Percentiles rank a stretch among this genome's conserved stretches.
Evolutionary conservation across 495 filamentous ascomycete genomes (phyloP).

Genomic region (Penicillium cataractarum): DNA sequence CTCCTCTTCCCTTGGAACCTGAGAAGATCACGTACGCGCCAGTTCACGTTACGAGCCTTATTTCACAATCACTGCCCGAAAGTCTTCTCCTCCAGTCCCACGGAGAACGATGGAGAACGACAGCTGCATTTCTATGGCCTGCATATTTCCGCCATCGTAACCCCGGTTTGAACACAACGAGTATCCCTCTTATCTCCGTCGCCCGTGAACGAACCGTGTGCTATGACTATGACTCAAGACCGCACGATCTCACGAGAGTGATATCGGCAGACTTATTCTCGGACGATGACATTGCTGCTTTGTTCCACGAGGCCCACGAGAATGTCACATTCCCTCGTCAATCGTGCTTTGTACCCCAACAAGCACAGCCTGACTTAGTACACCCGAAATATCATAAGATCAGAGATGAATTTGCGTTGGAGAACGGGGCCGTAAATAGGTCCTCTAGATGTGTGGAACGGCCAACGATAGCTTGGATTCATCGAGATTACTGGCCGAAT

Average conservation of each 20-base stretch:
- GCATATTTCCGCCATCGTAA: neutral
- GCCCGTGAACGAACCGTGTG: neutral
- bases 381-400: neutral
- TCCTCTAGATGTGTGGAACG: neutral
- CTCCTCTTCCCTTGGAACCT: neutral
- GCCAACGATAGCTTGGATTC: constrained; percentile 1
- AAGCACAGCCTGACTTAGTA: neutral
- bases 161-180: too few species aligned
- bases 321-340: neutral
- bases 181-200: neutral
- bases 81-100: neutral
- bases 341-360: neutral
- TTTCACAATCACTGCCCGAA: neutral
- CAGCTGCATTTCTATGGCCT: neutral
- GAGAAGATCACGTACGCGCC: constrained; percentile 1
- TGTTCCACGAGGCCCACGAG: neutral
- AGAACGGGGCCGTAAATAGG: neutral
- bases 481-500: constrained; percentile 8
- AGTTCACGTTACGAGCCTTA: constrained; percentile 4
- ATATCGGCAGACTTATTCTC: neutral
- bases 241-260: neutral
- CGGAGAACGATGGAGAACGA: neutral
- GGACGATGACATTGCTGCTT: neutral
- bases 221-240: neutral
- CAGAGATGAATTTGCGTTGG: neutral